Evolutionary conservation across 2,329 filamentous ascomycete genomes (phyloP).

Genomic region (Penicillium digitatum): DNA sequence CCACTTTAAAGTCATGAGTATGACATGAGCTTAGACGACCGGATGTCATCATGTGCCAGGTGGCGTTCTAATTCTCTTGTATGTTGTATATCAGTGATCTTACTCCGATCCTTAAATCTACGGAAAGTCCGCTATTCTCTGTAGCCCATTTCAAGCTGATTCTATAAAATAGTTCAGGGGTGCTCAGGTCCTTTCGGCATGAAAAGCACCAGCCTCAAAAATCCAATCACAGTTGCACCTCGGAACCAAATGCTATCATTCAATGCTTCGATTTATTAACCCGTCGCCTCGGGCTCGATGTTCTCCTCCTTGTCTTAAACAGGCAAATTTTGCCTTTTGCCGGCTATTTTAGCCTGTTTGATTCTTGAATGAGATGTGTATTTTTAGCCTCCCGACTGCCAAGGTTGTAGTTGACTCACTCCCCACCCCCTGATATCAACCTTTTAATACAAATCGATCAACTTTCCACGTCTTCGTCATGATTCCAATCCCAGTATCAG

Average conservation of each 20-base stretch:
- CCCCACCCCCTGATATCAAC: background rate
- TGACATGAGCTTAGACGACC: no score
- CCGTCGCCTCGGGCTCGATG: background rate
- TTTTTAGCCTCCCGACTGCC: background rate
- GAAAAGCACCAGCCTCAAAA: background rate
- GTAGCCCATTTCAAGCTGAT: background rate
- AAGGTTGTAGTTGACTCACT: background rate
- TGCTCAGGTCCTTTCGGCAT: background rate
- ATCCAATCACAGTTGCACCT: background rate
- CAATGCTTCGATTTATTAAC: background rate
- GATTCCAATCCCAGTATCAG: constrained; percentile 5
- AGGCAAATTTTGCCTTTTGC: background rate
- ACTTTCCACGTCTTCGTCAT: background rate
- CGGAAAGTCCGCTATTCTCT: background rate
- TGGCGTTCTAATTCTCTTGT: no score
- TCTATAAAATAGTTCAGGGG: background rate
- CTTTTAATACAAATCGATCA: background rate
- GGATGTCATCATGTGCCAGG: no score
- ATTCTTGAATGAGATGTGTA: background rate
- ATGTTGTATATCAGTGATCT: no score
- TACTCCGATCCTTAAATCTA: background rate
- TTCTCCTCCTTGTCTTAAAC: background rate
- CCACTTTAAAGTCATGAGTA: background rate
- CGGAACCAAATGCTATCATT: background rate
- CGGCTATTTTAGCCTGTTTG: background rate